Evolutionary conservation across 768 basidiomycete species (phyloP).

Genomic region (Kwoniella mangroviensis): DNA sequence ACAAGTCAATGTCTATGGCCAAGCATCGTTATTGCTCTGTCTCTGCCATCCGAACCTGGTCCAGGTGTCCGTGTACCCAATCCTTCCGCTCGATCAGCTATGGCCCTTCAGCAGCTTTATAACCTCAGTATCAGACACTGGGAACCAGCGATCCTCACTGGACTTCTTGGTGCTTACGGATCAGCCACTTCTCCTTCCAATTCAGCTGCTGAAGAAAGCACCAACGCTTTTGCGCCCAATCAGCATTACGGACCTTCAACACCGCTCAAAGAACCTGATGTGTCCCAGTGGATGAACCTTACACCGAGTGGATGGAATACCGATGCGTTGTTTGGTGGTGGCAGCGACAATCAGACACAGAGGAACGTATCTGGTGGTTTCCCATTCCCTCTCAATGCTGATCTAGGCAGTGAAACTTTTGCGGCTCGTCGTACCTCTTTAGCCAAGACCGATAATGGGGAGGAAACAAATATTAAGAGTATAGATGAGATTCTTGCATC

Average conservation of each 20-base stretch:
- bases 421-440: conserved; percentile 16
- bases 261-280: conserved; percentile 40
- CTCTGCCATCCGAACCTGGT: conserved; percentile 17
- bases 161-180: conserved; percentile 38
- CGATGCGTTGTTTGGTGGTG: conserved; percentile 11
- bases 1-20: conserved; percentile 43
- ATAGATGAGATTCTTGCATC: conserved; percentile 43
- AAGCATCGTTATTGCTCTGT: conserved; percentile 40
- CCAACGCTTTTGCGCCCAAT: conserved; percentile 10
- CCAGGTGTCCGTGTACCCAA: conserved; percentile 29
- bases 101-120: conserved; percentile 47
- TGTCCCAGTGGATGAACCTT: conserved; percentile 46
- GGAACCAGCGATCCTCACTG: conserved; percentile 49
- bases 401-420: conserved; percentile 7
- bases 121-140: conserved; percentile 48
- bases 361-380: conserved; percentile 9
- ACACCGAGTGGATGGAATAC: conserved; percentile 42
- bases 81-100: conserved; percentile 39
- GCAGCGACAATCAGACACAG: not conserved
- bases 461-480: conserved; percentile 22
- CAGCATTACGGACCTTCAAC: conserved; percentile 35
- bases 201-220: conserved; percentile 2
- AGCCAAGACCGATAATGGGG: conserved; percentile 12
- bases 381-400: conserved; percentile 20
- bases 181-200: conserved; percentile 6